phyloP scores from a whole-genome alignment of 2,329 filamentous ascomycete species.

The Zelopaecilomyces penicillatus region DNA sequence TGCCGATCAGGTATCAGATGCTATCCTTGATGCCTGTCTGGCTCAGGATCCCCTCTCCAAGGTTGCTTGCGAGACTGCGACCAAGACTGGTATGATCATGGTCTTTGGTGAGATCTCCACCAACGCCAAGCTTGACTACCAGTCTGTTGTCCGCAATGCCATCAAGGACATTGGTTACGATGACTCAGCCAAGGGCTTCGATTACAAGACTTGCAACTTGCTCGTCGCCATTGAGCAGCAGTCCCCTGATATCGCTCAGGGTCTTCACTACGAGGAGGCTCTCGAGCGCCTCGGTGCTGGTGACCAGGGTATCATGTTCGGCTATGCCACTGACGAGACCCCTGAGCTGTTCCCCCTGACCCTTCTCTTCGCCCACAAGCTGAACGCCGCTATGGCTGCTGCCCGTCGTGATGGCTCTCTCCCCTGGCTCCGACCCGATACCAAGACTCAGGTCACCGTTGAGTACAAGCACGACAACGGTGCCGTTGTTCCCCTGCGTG shows the following conservation, averaged over 20 bases:
- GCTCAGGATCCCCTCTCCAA: constrained; percentile 93
- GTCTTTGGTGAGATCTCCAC: constrained; percentile 98
- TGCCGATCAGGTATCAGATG: constrained; percentile 96
- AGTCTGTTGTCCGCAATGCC: constrained; percentile 87
- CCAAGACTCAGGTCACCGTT: constrained; percentile 98
- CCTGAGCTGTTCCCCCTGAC: constrained; percentile 94
- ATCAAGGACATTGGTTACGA: constrained; percentile 99
- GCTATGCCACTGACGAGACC: constrained; percentile 98
- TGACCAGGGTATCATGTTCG: constrained; percentile 99
- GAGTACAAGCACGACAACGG: constrained; percentile 97
- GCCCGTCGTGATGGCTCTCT: constrained; percentile 81
- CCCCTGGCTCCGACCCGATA: constrained; percentile 94
- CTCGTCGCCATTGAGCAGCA: constrained; percentile 99
- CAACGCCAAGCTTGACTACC: constrained; percentile 93
- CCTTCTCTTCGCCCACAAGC: constrained; percentile 88
- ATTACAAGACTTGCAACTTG: constrained; percentile 99
- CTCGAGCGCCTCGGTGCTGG: constrained; percentile 96
- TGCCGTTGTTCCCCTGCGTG: constrained; percentile 82
- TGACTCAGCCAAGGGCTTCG: constrained; percentile 93
- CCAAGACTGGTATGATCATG: constrained; percentile 99
- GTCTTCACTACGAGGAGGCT: constrained; percentile 95
- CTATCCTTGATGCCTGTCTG: constrained; percentile 96
- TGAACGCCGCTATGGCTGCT: constrained; percentile 88
- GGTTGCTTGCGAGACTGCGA: constrained; percentile 97
- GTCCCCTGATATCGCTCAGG: constrained; percentile 97